A percentile compares a stretch with the other conserved stretches of the same genome.
phyloP scores from a whole-genome alignment of 306 rosid species.

The Lathyrus aphaca region DNA sequence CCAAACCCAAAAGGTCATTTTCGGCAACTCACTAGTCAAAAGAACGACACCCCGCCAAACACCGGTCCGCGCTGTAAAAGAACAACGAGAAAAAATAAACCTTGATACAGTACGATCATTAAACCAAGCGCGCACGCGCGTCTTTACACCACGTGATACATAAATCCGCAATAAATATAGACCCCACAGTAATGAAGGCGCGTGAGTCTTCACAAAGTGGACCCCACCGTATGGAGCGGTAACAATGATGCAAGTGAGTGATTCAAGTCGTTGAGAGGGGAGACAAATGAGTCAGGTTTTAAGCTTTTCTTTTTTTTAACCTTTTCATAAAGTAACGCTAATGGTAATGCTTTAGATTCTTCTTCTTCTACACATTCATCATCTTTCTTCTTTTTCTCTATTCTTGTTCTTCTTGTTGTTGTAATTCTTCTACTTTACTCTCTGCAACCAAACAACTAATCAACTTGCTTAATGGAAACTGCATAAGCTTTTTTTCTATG shows the following conservation, averaged over 20 bases:
- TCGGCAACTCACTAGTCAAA: constrained; percentile 34
- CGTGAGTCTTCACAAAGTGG: constrained; percentile 44
- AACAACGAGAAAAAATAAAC: constrained; percentile 6
- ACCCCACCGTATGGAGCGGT: constrained; percentile 25
- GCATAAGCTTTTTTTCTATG: constrained; percentile 34
- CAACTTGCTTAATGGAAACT: constrained; percentile 32
- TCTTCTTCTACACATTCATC: constrained; percentile 46
- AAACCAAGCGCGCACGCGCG: constrained; percentile 37
- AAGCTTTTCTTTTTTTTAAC: neutral
- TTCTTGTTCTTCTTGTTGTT: neutral
- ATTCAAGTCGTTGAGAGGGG: constrained; percentile 58
- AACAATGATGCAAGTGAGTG: constrained; percentile 40
- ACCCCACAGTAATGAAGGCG: constrained; percentile 47
- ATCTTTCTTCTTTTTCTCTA: neutral
- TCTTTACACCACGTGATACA: neutral
- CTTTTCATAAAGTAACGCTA: constrained; percentile 61
- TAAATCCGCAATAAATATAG: neutral
- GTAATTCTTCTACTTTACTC: constrained; percentile 8
- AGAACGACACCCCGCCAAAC: constrained; percentile 58
- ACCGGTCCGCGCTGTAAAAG: constrained; percentile 42
- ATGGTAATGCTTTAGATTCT: constrained; percentile 56
- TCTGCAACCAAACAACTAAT: constrained; percentile 11
- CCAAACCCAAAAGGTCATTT: neutral
- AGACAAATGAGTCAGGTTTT: constrained; percentile 65
- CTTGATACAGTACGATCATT: neutral